Conservation (phyloP, 352 stramenopile species). For the Pythium brassicae region DNA sequence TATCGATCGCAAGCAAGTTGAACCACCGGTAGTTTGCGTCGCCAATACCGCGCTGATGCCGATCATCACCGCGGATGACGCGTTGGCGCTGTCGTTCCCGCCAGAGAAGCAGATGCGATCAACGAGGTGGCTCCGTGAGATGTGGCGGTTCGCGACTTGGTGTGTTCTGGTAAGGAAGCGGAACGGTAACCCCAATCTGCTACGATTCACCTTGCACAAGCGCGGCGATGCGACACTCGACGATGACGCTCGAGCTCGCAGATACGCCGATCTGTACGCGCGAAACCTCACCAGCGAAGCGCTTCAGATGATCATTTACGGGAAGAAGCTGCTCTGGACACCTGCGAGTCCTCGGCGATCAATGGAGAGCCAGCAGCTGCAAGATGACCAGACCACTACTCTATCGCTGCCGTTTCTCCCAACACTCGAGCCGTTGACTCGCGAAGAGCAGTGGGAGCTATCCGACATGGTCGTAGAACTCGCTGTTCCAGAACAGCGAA, state of each 20-base stretch:
- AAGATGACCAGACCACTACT: not conserved
- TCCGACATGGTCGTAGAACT: slow-evolving; percentile 58
- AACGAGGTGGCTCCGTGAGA: slow-evolving; percentile 45
- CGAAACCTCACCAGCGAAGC: slow-evolving; percentile 38
- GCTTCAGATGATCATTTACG: slow-evolving; percentile 38
- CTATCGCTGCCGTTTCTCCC: slow-evolving; percentile 17
- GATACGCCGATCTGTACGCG: slow-evolving; percentile 58
- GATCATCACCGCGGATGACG: slow-evolving; percentile 15
- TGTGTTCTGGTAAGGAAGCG: slow-evolving; percentile 36
- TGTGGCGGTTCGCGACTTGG: slow-evolving; percentile 64
- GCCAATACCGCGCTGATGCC: slow-evolving; percentile 31
- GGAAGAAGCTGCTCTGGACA: slow-evolving; percentile 19
- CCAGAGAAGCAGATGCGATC: slow-evolving; percentile 30
- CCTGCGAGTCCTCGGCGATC: slow-evolving; percentile 16
- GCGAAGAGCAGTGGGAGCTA: slow-evolving; percentile 53
- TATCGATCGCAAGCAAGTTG: slow-evolving; percentile 36
- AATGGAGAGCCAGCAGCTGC: not conserved
- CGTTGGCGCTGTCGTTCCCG: slow-evolving; percentile 9
- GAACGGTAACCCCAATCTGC: slow-evolving; percentile 11
- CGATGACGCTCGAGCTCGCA: slow-evolving; percentile 1
- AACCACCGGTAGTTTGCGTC: slow-evolving; percentile 31
- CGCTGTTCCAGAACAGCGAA: slow-evolving; percentile 40
- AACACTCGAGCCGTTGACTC: slow-evolving; percentile 25
- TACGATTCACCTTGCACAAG: slow-evolving; percentile 7
- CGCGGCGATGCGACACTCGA: slow-evolving; percentile 1